Evolutionary conservation across 2,329 filamentous ascomycete species (phyloP).

Genomic region (Lasiodiplodia theobromae): DNA sequence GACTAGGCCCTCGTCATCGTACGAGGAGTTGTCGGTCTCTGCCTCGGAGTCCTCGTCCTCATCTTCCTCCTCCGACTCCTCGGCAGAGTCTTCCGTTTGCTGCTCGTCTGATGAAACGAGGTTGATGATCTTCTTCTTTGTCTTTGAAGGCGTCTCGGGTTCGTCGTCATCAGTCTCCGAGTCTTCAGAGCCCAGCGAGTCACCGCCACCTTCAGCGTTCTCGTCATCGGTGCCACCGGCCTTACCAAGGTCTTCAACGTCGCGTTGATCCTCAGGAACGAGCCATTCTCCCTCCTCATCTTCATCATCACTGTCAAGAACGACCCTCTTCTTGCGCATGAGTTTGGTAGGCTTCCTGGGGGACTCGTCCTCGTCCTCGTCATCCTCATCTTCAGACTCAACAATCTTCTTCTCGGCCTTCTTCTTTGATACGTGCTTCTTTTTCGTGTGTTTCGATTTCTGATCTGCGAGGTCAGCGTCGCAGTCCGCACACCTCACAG

Average conservation of each 20-base stretch:
- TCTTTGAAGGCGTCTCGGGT: slow-evolving; percentile 39
- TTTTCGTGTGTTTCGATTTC: slow-evolving; percentile 48
- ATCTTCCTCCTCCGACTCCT: slow-evolving; percentile 40
- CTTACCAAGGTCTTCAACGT: slow-evolving; percentile 69
- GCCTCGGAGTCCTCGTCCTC: slow-evolving; percentile 49
- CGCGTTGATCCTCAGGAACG: slow-evolving; percentile 71
- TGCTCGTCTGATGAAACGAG: slow-evolving; percentile 57
- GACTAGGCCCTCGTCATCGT: slow-evolving; percentile 57
- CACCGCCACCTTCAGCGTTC: slow-evolving; percentile 84
- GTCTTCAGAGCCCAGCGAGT: slow-evolving; percentile 75
- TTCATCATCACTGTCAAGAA: slow-evolving; percentile 73
- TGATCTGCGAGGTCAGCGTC: slow-evolving; percentile 73
- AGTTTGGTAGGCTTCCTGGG: slow-evolving; percentile 17
- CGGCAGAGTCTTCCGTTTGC: slow-evolving; percentile 34
- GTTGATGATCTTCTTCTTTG: slow-evolving; percentile 58
- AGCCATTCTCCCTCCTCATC: slow-evolving; percentile 79
- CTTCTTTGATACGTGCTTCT: slow-evolving; percentile 55
- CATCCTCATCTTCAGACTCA: slow-evolving; percentile 46
- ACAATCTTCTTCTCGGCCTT: slow-evolving; percentile 47
- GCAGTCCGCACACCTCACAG: slow-evolving; percentile 75
- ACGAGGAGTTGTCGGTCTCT: slow-evolving; percentile 45
- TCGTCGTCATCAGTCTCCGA: slow-evolving; percentile 64
- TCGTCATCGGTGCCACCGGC: slow-evolving; percentile 88
- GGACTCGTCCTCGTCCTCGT: slow-evolving; percentile 45
- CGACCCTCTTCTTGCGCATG: slow-evolving; percentile 41